Base-by-base conservation (phyloP, 2,329 filamentous ascomycete genomes). In the Botryotinia convoluta region DNA sequence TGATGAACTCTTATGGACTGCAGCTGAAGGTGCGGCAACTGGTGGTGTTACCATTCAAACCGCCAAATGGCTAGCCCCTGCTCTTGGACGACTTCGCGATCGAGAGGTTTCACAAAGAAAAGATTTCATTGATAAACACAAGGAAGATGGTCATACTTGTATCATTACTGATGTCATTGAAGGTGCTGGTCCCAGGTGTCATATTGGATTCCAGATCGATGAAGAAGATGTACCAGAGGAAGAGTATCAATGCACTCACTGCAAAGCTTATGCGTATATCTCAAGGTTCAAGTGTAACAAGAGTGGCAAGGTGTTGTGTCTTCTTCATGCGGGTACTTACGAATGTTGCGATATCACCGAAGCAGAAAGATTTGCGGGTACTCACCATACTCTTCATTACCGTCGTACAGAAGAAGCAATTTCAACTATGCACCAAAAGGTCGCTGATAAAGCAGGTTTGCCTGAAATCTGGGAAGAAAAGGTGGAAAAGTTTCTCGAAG, bases 391-490 rank as follows among this genome's bases (percentile, higher is more conserved):
- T 12, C 86, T 98, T 62, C 87, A 91, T 75, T 94, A 94, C 81
- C 92, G 95, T 68, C 92, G 93, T 80, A 88, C 91, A 1, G 89
- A 93, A 77, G 90, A 93, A 39, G 88, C 86, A 42, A 89, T 99
- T 73, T 84, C 87, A 44, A 83, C 86, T 18, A 86, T 90, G 7
- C 90, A 92, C 69, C 88, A 91, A 74, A 97, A 92, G 81, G 91
- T 98, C 4, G 87, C 91, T 29, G 95, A 98, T 77, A 97, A 96
- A 81, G 93, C 95, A 51, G 89, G 89, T 74, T 88, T 94, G 71
- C 96, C 96, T 0, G 94, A 98, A 81, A 85, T 87, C 16, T 99
- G 96, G 96, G 91, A 93, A 78, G 91, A 95, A 73, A 98, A 97
- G 83, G 92, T 97, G 77, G 91, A 95, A 77, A 93, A 90, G 79